Conservation (phyloP, 495 filamentous ascomycete species). For the Evansstolkia leycettana region DNA sequence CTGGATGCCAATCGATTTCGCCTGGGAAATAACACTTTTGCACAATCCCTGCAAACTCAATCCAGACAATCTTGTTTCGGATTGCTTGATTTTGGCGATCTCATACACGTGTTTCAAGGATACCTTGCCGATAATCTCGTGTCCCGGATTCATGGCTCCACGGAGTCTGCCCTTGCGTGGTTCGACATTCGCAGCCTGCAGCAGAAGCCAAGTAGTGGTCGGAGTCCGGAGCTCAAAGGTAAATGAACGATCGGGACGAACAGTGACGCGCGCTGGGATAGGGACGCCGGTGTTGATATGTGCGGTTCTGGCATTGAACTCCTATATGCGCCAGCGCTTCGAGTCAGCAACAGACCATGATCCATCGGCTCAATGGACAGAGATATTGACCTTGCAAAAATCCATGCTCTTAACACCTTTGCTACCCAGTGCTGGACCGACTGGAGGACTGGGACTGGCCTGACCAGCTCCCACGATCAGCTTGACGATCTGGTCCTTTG, state of each 20-base stretch:
- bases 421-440: slow-evolving; percentile 91
- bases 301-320: slow-evolving; percentile 92
- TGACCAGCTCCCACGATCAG: slow-evolving; percentile 97
- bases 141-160: slow-evolving; percentile 67
- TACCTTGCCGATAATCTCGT: slow-evolving; percentile 66
- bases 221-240: slow-evolving; percentile 89
- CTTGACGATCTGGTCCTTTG: slow-evolving; percentile 83
- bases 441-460: slow-evolving; percentile 88
- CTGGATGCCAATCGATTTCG: slow-evolving; percentile 76
- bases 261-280: slow-evolving; percentile 79
- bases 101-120: slow-evolving; percentile 95
- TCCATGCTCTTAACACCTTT: slow-evolving; percentile 99
- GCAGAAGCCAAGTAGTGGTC: slow-evolving; percentile 74
- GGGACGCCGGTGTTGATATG: slow-evolving; percentile 76
- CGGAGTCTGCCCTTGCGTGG: slow-evolving; percentile 65
- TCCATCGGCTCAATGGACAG: not conserved
- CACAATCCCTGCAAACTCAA: slow-evolving; percentile 70
- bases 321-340: slow-evolving; percentile 37
- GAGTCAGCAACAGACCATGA: not conserved
- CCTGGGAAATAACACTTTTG: slow-evolving; percentile 75
- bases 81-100: slow-evolving; percentile 93
- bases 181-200: slow-evolving; percentile 69
- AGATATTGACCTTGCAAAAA: slow-evolving; percentile 78
- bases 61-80: slow-evolving; percentile 70
- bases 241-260: slow-evolving; percentile 88